phyloP scores from a whole-genome alignment of 2,329 filamentous ascomycete species.

The Ceratocystis smalleyi region DNA sequence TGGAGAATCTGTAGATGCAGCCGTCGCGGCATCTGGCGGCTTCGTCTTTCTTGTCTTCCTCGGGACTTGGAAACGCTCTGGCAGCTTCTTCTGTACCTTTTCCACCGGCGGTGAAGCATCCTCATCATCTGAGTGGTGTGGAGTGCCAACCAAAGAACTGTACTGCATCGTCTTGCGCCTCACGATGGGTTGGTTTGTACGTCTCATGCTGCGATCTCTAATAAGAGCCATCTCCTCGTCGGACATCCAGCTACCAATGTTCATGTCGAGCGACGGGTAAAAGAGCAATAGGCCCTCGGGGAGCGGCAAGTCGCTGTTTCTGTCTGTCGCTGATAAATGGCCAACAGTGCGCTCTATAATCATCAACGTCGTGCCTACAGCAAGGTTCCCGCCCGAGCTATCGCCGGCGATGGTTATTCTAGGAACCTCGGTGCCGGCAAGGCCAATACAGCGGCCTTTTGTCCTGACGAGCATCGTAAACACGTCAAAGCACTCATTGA shows the following conservation, averaged over 20 bases:
- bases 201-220: constrained; percentile 61
- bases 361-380: constrained; percentile 67
- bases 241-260: constrained; percentile 98
- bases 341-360: constrained; percentile 56
- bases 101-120: constrained; percentile 24
- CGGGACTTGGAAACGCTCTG: constrained; percentile 1
- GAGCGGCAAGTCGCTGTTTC: constrained; percentile 44
- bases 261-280: constrained; percentile 89
- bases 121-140: constrained; percentile 65
- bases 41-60: constrained; percentile 16
- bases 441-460: constrained; percentile 29
- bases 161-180: constrained; percentile 81
- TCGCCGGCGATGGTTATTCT: constrained; percentile 33
- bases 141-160: constrained; percentile 66
- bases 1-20: not conserved
- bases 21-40: constrained; percentile 4
- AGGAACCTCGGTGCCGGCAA: constrained; percentile 28
- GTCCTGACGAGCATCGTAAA: constrained; percentile 27
- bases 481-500: constrained; percentile 37
- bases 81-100: not conserved
- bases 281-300: constrained; percentile 73
- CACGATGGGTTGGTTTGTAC: constrained; percentile 63
- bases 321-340: constrained; percentile 16
- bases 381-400: constrained; percentile 35
- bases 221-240: constrained; percentile 95